A percentile compares a stretch with the other conserved stretches of the same genome.
Conservation (phyloP, 257 asterid genomes). For the Solanum chilense region DNA sequence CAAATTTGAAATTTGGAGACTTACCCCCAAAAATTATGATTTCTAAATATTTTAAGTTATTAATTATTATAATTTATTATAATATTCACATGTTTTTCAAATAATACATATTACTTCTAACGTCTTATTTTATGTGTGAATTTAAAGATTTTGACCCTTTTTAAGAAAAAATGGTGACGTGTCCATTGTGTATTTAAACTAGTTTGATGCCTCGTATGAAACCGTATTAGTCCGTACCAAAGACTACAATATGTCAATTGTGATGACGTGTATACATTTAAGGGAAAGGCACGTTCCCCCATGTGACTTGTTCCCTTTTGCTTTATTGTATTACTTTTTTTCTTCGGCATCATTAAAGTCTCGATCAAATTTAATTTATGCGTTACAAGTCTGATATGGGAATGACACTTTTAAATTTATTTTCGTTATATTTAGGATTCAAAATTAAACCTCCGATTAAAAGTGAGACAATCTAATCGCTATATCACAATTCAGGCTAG, state of each 20-base stretch:
- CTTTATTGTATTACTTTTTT: background rate
- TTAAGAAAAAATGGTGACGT: background rate
- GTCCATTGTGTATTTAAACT: background rate
- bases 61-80: too few relatives aligned
- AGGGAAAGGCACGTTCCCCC: conserved; percentile 12
- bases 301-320: conserved; percentile 11
- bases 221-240: conserved; percentile 10
- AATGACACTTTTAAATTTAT: too few relatives aligned
- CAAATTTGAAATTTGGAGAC: too few relatives aligned
- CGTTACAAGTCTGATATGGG: accelerated
- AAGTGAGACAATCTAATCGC: too few relatives aligned
- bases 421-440: accelerated
- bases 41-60: too few relatives aligned
- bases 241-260: background rate
- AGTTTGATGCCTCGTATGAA: background rate
- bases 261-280: background rate
- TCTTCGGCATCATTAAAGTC: too few relatives aligned
- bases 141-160: background rate
- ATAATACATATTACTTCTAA: too few relatives aligned
- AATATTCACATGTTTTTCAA: too few relatives aligned
- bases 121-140: too few relatives aligned
- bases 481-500: too few relatives aligned
- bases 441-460: too few relatives aligned
- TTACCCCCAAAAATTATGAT: too few relatives aligned
- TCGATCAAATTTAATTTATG: accelerated